Evolutionary conservation across 768 basidiomycete species (phyloP).

Genomic region (Phaffia australis): DNA sequence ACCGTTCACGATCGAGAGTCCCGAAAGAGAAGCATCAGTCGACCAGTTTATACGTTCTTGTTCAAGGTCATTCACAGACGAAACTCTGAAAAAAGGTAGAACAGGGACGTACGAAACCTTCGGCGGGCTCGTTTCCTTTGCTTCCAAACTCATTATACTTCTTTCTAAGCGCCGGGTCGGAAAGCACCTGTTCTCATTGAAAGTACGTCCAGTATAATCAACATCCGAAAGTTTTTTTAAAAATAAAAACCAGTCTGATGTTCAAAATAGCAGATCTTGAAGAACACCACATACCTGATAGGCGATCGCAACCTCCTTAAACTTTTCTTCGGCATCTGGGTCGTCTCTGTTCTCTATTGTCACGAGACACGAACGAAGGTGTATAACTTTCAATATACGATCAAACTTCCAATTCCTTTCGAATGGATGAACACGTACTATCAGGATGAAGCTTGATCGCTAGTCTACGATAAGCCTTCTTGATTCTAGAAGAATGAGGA

Average conservation of each 20-base stretch:
- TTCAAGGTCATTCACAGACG: neutral
- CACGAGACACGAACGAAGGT: no score
- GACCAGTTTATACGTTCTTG: slow-evolving; percentile 3
- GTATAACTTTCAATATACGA: no score
- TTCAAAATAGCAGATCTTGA: neutral
- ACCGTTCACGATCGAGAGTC: neutral
- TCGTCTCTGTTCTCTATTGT: slow-evolving; percentile 14
- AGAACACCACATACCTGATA: slow-evolving; percentile 8
- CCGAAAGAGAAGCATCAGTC: neutral
- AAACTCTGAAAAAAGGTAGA: no score
- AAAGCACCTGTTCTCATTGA: slow-evolving; percentile 7
- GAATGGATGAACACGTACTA: neutral
- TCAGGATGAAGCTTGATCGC: slow-evolving; percentile 27
- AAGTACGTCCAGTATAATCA: no score
- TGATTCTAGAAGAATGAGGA: slow-evolving; percentile 11
- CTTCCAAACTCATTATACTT: slow-evolving; percentile 26
- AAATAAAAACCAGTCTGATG: neutral
- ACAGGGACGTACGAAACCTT: slow-evolving; percentile 13
- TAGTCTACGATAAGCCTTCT: slow-evolving; percentile 26
- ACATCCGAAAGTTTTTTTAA: no score
- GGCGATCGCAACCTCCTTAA: slow-evolving; percentile 21
- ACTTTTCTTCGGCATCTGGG: slow-evolving; percentile 23
- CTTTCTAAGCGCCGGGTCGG: slow-evolving; percentile 12
- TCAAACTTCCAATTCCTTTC: no score
- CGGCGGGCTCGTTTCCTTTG: slow-evolving; percentile 1